A percentile compares a stretch with the other conserved stretches of the same genome.
phyloP scores from a whole-genome alignment of 129 eudicot genomes.

The Silybum marianum region DNA sequence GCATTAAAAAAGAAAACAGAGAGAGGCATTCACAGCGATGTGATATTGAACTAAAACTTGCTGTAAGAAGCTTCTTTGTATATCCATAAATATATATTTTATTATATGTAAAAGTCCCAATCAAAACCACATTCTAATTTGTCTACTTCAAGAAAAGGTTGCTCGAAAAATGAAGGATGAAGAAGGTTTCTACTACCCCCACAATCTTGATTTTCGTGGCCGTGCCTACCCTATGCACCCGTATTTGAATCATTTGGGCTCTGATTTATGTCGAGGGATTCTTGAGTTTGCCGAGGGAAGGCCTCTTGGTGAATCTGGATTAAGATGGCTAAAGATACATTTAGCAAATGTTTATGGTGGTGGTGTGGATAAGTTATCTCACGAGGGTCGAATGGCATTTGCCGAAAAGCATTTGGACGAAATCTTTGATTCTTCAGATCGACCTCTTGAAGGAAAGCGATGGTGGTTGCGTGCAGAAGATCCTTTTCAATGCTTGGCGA shows the following conservation, averaged over 20 bases:
- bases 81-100: constrained; percentile 11
- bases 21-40: constrained; percentile 96
- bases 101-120: background rate
- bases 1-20: constrained; percentile 62
- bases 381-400: constrained; percentile 72
- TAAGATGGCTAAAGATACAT: constrained; percentile 87
- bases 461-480: constrained; percentile 99
- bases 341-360: constrained; percentile 85
- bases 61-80: constrained; percentile 61
- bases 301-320: constrained; percentile 90
- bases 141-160: constrained; percentile 50
- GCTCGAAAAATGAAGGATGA: constrained; percentile 98
- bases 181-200: constrained; percentile 92
- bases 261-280: constrained; percentile 94
- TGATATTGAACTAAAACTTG: constrained; percentile 86
- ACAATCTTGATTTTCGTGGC: constrained; percentile 96
- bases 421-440: constrained; percentile 90
- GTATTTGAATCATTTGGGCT: constrained; percentile 87
- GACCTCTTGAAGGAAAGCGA: constrained; percentile 91
- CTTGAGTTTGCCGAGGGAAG: constrained; percentile 96
- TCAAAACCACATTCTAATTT: constrained; percentile 16
- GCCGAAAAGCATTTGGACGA: constrained; percentile 82
- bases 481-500: constrained; percentile 93
- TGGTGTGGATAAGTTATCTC: constrained; percentile 87
- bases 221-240: constrained; percentile 99